Evolutionary conservation across 768 basidiomycete species (phyloP), one percentile per base, ranked within the genome.

Genomic region (Cystobasidium onofrii): DNA sequence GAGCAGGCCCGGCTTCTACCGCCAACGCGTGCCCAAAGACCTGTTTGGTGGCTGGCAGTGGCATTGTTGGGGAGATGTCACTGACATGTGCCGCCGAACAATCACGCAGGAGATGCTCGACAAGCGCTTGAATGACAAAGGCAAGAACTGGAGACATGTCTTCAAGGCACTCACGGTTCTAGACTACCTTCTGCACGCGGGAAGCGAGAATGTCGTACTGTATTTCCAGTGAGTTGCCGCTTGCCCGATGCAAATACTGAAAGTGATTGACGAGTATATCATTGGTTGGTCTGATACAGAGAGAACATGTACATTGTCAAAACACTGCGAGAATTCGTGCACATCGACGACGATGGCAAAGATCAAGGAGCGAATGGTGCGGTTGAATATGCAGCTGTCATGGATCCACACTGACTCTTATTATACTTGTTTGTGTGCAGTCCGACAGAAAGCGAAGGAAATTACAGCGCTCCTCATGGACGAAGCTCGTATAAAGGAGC

Each of bases 101-200:
- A 12, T 29, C 57, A 36, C n/a, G 29, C 50, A 71, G 69, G 96
- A 99, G 84, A 96, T 97, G 92, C 85, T 99, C 62, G 96, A 98
- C 83, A 98, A 99, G 83, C 88, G 96, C 64, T 83, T 99, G 75
- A 82, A 82, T 78, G 96, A 99, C 84, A 98, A 96, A 85, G 96
- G 96, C 43, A 98, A 98, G 87, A 97, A 98, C 79, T 99, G 96
- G 96, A 86, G 95, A 65, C 96, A 99, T 84, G 95, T 98, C 73
- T 98, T 96, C 87, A 98, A 98, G 86, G 90, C 91, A 54, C 85
- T 99, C 63, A 97, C 93, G 0, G 86, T 98, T 3, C 87, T 99
- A 43, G 96, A 98, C 82, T 98, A 99, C 80, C 88, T 90, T 72
- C 86, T 99, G 31, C 95, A 98, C 79, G 90, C 92, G 74, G 96